Percentiles rank a stretch among this genome's conserved stretches.
Evolutionary conservation across 495 filamentous ascomycete species (phyloP).

Genomic region (Neurospora tetraspora): DNA sequence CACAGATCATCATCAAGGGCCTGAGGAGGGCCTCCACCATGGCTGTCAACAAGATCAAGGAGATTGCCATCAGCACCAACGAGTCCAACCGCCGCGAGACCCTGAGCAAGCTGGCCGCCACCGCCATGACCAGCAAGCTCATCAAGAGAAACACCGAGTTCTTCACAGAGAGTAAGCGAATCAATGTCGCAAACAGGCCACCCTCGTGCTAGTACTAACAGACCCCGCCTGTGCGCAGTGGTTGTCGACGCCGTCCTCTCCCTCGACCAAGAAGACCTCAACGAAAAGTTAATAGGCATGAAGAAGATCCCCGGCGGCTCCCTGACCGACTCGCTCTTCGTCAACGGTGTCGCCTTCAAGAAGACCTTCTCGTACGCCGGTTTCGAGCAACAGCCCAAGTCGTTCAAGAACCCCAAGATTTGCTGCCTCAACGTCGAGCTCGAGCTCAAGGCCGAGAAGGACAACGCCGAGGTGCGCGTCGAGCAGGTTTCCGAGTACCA

Average conservation of each 20-base stretch:
- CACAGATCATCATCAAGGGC: slow-evolving; percentile 95
- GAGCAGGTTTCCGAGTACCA: slow-evolving; percentile 99
- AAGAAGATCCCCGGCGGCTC: slow-evolving; percentile 97
- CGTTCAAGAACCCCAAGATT: slow-evolving; percentile 85
- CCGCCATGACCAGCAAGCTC: slow-evolving; percentile 99
- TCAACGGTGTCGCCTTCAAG: slow-evolving; percentile 98
- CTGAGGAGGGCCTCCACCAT: slow-evolving; percentile 78
- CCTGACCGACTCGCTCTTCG: slow-evolving; percentile 91
- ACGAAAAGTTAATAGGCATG: slow-evolving; percentile 94
- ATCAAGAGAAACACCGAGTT: slow-evolving; percentile 96
- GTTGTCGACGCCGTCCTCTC: slow-evolving; percentile 94
- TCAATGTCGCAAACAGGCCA: slow-evolving; percentile 15
- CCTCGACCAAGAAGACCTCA: slow-evolving; percentile 94
- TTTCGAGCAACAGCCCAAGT: slow-evolving; percentile 98
- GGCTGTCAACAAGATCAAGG: slow-evolving; percentile 98
- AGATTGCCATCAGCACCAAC: slow-evolving; percentile 82
- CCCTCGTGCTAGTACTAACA: slow-evolving; percentile 1
- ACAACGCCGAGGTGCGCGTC: slow-evolving; percentile 95
- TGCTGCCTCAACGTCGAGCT: slow-evolving; percentile 91
- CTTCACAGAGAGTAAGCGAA: slow-evolving; percentile 78
- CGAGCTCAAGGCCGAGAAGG: slow-evolving; percentile 96
- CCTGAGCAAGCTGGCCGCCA: slow-evolving; percentile 77
- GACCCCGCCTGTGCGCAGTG: slow-evolving; percentile 44
- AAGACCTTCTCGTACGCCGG: slow-evolving; percentile 99
- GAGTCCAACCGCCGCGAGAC: slow-evolving; percentile 86